phyloP scores from a whole-genome alignment of 495 filamentous ascomycete genomes.

The Penicillium flavigenum region DNA sequence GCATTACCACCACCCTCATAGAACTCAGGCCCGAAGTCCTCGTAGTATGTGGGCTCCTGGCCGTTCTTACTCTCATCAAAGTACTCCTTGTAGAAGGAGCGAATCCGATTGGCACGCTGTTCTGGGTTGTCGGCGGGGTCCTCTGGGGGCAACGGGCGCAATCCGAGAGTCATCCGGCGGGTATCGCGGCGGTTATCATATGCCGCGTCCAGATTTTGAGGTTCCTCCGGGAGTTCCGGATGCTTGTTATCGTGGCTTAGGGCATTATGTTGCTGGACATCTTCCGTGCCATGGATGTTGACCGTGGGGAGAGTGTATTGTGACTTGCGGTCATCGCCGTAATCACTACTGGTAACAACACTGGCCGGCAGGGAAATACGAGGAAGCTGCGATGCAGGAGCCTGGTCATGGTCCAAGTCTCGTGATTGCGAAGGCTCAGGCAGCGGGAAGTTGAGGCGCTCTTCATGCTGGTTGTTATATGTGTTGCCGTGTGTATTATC shows the following conservation, averaged over 20 bases:
- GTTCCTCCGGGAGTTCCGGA: slow-evolving; percentile 27
- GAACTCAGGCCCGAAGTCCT: slow-evolving; percentile 67
- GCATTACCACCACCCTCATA: slow-evolving; percentile 42
- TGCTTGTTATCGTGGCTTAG: slow-evolving; percentile 15
- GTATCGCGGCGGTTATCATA: slow-evolving; percentile 55
- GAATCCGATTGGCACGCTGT: slow-evolving; percentile 90
- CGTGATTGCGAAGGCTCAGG: slow-evolving; percentile 20
- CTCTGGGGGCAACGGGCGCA: slow-evolving; percentile 89
- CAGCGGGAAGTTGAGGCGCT: slow-evolving; percentile 32
- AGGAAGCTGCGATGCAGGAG: slow-evolving; percentile 31
- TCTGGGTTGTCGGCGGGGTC: slow-evolving; percentile 86
- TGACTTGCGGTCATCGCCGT: slow-evolving; percentile 61
- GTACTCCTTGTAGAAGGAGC: slow-evolving; percentile 99
- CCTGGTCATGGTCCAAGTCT: slow-evolving; percentile 18
- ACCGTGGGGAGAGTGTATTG: slow-evolving; percentile 39
- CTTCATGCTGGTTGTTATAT: slow-evolving; percentile 16
- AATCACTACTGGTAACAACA: slow-evolving; percentile 56
- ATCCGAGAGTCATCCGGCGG: slow-evolving; percentile 78
- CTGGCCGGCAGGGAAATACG: slow-evolving; percentile 45
- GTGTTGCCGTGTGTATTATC: slow-evolving; percentile 10
- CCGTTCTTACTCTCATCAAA: slow-evolving; percentile 80
- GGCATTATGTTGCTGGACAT: slow-evolving; percentile 16
- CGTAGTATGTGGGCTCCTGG: slow-evolving; percentile 57
- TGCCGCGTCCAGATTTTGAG: slow-evolving; percentile 24
- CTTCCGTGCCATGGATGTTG: slow-evolving; percentile 33